Conservation (phyloP, 805 yeast genomes). For the Metschnikowia lunata region DNA sequence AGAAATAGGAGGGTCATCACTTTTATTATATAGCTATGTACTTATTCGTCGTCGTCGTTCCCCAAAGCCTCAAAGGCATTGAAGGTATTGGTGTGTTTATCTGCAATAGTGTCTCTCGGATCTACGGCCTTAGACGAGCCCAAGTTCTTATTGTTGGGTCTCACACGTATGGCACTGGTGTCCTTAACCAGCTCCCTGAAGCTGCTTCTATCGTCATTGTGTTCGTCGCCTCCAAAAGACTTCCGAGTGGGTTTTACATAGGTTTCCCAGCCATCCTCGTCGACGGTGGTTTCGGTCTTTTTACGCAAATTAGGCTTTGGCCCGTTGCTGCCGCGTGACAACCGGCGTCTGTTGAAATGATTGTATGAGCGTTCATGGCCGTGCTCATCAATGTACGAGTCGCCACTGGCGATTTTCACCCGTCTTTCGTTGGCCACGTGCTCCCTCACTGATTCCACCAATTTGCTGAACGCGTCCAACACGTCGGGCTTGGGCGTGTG, state of each 20-base stretch:
- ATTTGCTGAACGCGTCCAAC: slow-evolving; percentile 57
- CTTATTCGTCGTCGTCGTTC: slow-evolving; percentile 45
- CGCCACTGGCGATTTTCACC: slow-evolving; percentile 36
- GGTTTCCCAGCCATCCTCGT: slow-evolving; percentile 84
- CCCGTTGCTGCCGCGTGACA: slow-evolving; percentile 39
- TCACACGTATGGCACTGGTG: slow-evolving; percentile 43
- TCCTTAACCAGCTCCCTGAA: slow-evolving; percentile 48
- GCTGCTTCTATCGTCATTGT: slow-evolving; percentile 42
- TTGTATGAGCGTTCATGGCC: slow-evolving; percentile 44
- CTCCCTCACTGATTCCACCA: slow-evolving; percentile 65
- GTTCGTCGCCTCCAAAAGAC: slow-evolving; percentile 48
- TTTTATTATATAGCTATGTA: slow-evolving; percentile 5
- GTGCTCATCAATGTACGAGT: slow-evolving; percentile 42
- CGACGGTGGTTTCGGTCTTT: slow-evolving; percentile 52
- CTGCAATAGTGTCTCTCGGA: slow-evolving; percentile 65
- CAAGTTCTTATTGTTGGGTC: slow-evolving; percentile 71
- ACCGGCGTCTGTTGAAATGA: slow-evolving; percentile 57
- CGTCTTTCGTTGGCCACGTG: slow-evolving; percentile 28
- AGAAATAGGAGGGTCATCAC: background rate
- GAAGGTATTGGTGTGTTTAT: slow-evolving; percentile 60
- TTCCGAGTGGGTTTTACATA: slow-evolving; percentile 42
- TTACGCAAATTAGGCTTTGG: slow-evolving; percentile 52
- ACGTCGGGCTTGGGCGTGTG: slow-evolving; percentile 59
- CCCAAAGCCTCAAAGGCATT: slow-evolving; percentile 81
- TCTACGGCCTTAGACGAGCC: slow-evolving; percentile 72